Percentiles rank a stretch among this genome's conserved stretches.
These are phyloP conservation scores for Prototheca wickerhamii DNA, from an alignment of 163 green algal species.

Conservation along the genomic window DNA sequence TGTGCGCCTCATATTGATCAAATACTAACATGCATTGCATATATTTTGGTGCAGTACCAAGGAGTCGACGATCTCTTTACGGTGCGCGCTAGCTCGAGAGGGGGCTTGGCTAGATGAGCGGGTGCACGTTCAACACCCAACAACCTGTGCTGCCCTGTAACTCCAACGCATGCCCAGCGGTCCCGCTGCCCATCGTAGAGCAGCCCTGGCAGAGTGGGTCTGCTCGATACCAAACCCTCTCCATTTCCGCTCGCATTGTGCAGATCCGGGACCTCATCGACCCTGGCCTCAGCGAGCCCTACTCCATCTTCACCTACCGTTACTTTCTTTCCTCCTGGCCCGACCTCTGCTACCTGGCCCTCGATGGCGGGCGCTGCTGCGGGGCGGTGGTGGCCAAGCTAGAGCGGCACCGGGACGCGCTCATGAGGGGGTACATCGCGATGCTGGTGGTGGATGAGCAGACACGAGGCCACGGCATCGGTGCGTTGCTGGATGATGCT, in stretches of 20 bases:
- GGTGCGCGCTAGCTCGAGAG: no score
- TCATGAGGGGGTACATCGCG: conserved; percentile 86
- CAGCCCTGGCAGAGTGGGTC: no score
- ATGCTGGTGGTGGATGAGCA: conserved; percentile 93
- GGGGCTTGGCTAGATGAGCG: no score
- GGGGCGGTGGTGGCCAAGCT: conserved; percentile 84
- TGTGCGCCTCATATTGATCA: no score
- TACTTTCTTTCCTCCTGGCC: conserved; percentile 94
- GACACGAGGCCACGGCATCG: conserved; percentile 57
- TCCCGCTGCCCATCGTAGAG: no score
- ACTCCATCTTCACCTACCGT: conserved; percentile 98
- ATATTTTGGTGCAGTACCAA: no score
- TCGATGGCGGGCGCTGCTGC: conserved; percentile 48
- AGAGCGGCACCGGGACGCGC: conserved; percentile 62
- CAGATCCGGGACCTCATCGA: conserved; percentile 88
- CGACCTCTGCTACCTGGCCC: conserved; percentile 79
- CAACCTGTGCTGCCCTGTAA: no score
- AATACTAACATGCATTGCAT: no score
- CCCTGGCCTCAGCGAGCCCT: conserved; percentile 91
- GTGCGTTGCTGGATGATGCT: conserved; percentile 30
- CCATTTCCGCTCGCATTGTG: background rate
- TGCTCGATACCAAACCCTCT: background rate
- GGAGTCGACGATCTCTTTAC: no score
- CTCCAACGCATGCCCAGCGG: no score
- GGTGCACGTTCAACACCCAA: no score